Base-by-base conservation (phyloP, 495 filamentous ascomycete genomes). In the Xylaria sp. region DNA sequence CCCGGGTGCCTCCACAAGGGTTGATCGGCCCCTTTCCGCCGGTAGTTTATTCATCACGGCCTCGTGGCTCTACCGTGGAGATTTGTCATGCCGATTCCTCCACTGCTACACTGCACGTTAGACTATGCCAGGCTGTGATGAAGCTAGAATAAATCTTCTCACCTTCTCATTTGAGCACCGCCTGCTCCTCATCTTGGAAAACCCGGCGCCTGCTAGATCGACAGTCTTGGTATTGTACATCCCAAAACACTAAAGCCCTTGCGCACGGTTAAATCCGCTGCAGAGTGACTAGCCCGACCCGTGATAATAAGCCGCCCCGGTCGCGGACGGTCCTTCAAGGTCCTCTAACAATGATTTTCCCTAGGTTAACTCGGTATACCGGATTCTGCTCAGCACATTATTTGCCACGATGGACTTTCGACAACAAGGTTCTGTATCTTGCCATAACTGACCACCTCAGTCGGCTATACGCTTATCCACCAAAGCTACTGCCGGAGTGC, bases 41-140 rank as follows among this genome's bases (percentile, higher is more conserved):
- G 64, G 48, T 41, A 41, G 29, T 55, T 53, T n/a, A n/a, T 37
- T 15, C 11, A 62, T 8, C 35, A 9, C 37, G 21, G 29, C 50
- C 24, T 53, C 62, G n/a, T 50, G 43, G 44, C 43, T 24, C 7
- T 52, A 26, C 29, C 64, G 48, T 67, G 64, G 64, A 48, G 50
- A 67, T 67, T 67, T 67, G 64, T 67, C 64, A 67, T 6, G 29
- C 8, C 48, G 21, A 19, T 48, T 33, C 35, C 14, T 46, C 43
- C 7, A 59, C 9, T 62, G 14, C 59, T 62, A 43, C 59, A 24
- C 29, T 55, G 4, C 62, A 52, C 44, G 31, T 14, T 29, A 35
- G 64, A 43, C 59, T 62, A 62, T 41, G 19, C 29, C 19, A 9
- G 0, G 15, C 29, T 26, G 21, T 26, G 5, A 35, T 8, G 12